phyloP scores from a whole-genome alignment of 768 basidiomycete genomes.

The Antrodiella citrinella region DNA sequence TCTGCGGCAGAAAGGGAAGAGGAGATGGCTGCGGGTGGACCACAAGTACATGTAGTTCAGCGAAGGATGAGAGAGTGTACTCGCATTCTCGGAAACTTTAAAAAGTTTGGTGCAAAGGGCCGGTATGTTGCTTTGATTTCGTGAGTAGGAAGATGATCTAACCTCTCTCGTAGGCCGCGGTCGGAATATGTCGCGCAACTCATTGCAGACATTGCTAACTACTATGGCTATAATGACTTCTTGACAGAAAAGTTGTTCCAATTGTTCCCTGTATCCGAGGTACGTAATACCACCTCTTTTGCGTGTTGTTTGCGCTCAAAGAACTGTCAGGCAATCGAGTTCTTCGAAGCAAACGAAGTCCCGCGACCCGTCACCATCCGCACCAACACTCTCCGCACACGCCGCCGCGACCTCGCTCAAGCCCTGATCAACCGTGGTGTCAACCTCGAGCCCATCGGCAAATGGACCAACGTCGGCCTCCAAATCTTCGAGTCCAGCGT shows the following conservation, averaged over 20 bases:
- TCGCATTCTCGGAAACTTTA: slow-evolving; percentile 65
- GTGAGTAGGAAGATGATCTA: neutral
- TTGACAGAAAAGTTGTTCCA: slow-evolving; percentile 91
- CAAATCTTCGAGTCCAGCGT: slow-evolving; percentile 96
- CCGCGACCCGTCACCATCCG: slow-evolving; percentile 96
- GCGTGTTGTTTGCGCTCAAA: neutral
- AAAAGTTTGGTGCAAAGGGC: slow-evolving; percentile 53
- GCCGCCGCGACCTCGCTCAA: slow-evolving; percentile 91
- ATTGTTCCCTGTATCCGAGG: slow-evolving; percentile 89
- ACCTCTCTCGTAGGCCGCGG: slow-evolving; percentile 55
- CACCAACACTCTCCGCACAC: slow-evolving; percentile 90
- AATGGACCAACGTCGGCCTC: slow-evolving; percentile 99
- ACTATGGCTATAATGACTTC: slow-evolving; percentile 98
- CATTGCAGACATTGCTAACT: slow-evolving; percentile 81
- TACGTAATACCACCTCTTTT: slow-evolving; percentile 26
- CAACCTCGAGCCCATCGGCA: slow-evolving; percentile 95
- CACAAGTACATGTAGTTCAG: slow-evolving; percentile 71
- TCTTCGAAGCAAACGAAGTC: slow-evolving; percentile 96
- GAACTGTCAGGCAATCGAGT: slow-evolving; percentile 78
- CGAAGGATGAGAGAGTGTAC: slow-evolving; percentile 74
- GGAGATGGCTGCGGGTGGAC: slow-evolving; percentile 60
- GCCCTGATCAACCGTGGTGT: slow-evolving; percentile 92
- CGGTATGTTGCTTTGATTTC: slow-evolving; percentile 37
- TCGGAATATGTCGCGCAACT: slow-evolving; percentile 89
- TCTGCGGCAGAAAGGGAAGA: slow-evolving; percentile 65